Percentiles rank a stretch among this genome's conserved stretches.
Evolutionary conservation across 192 early-diverging fungal genomes (phyloP).

Genomic region (Oehlia diaphana): DNA sequence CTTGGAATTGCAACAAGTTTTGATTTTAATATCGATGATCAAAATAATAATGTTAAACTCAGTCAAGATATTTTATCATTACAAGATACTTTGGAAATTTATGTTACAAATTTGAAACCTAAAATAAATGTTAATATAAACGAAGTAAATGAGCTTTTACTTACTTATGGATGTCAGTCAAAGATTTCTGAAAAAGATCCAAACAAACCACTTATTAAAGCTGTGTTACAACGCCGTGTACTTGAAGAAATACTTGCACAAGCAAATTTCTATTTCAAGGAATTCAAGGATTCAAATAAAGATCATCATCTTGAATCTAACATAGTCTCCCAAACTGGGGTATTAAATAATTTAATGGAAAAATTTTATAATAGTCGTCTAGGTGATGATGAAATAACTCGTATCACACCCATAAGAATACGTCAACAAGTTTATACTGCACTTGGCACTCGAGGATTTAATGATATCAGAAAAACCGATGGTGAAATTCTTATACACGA

Average conservation of each 20-base stretch:
- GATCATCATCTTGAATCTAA: neutral
- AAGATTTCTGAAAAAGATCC: neutral
- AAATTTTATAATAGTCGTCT: neutral
- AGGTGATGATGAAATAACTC: neutral
- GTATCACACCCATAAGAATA: neutral
- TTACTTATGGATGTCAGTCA: neutral
- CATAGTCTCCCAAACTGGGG: neutral
- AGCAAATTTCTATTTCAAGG: neutral
- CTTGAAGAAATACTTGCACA: neutral
- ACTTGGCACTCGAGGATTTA: neutral
- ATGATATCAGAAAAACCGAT: neutral
- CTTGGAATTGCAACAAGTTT: neutral
- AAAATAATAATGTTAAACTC: neutral
- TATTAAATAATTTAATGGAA: neutral
- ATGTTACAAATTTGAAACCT: neutral
- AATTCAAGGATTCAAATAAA: neutral
- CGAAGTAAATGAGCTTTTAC: neutral
- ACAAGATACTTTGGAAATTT: neutral
- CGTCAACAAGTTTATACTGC: neutral
- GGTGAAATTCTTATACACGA: neutral
- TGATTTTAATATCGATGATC: neutral
- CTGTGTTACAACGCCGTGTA: neutral
- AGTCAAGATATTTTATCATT: neutral
- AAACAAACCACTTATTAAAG: neutral
- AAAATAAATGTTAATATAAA: neutral